phyloP scores from a whole-genome alignment of 2,329 filamentous ascomycete species.

The Anthostomella pinea region DNA sequence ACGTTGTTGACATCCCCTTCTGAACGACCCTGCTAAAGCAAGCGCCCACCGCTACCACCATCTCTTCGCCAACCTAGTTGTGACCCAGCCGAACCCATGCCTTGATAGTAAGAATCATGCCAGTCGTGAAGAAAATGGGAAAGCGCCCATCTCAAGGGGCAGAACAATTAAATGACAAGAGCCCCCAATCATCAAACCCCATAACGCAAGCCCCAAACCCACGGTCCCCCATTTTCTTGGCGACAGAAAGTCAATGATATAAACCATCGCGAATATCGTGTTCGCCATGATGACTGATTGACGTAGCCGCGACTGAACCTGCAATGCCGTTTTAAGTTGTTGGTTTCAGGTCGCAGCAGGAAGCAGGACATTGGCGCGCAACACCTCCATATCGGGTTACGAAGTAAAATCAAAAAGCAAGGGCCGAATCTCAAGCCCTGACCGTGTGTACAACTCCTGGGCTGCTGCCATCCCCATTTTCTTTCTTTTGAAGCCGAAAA shows the following conservation, averaged over 20 bases:
- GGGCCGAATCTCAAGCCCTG: constrained; percentile 13
- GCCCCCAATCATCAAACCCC: constrained; percentile 13
- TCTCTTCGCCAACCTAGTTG: constrained; percentile 8
- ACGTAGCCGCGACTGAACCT: neutral
- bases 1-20: neutral
- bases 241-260: constrained; percentile 1
- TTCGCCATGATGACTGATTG: neutral
- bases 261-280: neutral
- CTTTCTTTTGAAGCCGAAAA: constrained; percentile 13
- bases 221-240: constrained; percentile 3
- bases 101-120: constrained; percentile 23
- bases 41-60: neutral
- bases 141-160: constrained; percentile 17
- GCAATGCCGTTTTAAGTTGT: no score
- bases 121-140: constrained; percentile 25
- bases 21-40: constrained; percentile 1
- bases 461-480: constrained; percentile 13
- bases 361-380: no score
- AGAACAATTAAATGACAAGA: constrained; percentile 19
- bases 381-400: no score
- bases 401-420: no score
- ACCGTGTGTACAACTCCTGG: constrained; percentile 10
- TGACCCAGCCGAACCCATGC: constrained; percentile 12
- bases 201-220: constrained; percentile 4
- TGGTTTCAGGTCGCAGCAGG: no score